Evolutionary conservation across 1,139 yeast species (phyloP), one percentile per base, ranked within the genome.

Genomic region (Petasospora rhodanensis): DNA sequence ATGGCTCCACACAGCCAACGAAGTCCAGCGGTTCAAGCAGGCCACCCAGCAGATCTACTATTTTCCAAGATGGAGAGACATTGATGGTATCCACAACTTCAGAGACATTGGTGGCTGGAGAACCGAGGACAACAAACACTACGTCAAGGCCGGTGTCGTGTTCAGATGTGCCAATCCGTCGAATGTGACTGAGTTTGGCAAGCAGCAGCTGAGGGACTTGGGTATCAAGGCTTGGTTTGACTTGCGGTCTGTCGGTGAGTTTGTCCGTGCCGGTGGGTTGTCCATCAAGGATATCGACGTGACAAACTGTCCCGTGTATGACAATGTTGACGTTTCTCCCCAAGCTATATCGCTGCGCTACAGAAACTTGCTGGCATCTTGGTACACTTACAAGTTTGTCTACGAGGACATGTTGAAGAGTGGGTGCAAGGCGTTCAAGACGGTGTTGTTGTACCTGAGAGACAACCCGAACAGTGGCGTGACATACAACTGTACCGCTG

Each of bases 31-130:
- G 37, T 82, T 79, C 49, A 62, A 64, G 41, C 51, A 59, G 7
- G 42, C 58, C 2, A 61, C 66, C 24, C 39, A 49, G 16, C 53
- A 48, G 14, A 61, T 78, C 9, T 38, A 40, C 14, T 35, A 36
- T 70, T 70, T 62, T 14, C 55, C 73, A 4, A 61, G 85, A 34
- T 79, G 84, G 81, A 75, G 75, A 43, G 40, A 56, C 1, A 68
- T 81, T 26, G 85, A 76, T 22, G 91, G 93, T 0, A 73, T 83
- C 10, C 57, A 68, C 33, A 85, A 86, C 50, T 79, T 84, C 49
- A 68, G 96, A 45, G 95, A 85, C 50, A 55, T 79, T 38, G 96
- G 95, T 1, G 95, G 95, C 4, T 85, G 82, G 75, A 61, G 61
- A 38, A 60, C 74, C 6, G 29, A 38, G 17, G 41, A 38, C 12